Evolutionary conservation across 495 filamentous ascomycete genomes (phyloP), one percentile per base, ranked within the genome.

Genomic region (Tuber borchii): DNA sequence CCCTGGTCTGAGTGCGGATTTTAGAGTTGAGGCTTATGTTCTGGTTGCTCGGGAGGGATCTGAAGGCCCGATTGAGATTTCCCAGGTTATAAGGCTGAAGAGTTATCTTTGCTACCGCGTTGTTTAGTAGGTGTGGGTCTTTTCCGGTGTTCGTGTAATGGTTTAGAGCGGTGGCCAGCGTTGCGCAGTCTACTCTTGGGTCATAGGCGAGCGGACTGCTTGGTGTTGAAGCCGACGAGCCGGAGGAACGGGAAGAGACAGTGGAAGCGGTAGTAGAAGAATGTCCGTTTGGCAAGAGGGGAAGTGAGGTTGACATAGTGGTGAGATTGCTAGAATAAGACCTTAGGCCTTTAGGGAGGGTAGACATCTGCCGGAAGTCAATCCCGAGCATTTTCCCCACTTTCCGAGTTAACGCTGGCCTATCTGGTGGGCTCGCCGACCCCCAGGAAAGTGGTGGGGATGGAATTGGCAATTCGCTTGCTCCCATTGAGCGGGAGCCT

Each of bases 351-450:
- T 31, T 70, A 16, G 14, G 19, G 40, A 51, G 76, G 12, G 56
- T 72, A 22, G 73, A 65, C 10, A 42, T 77, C 45, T 42, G 70
- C 48, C 14, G 70, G 22, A 68, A 14, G 45, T 78, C 75, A 37
- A 81, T 80, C 44, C 79, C 79, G n/a, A 80, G 73, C 39, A 78
- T 80, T 72, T 70, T 80, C 22, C 75, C 75, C 20, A 68, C 75
- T 48, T 80, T 81, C 34, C 71, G 73, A n/a, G 43, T 65, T 77
- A 78, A 48, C 22, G 45, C 45, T 42, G 77, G 77, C 10, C 71
- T 65, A 71, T 69, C 71, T 48, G 75, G 42, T 31, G 75, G 48
- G 70, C 45, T 61, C 42, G 40, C n/a, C n/a, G 71, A 16, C 48
- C 45, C 37, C 20, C 69, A 43, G 42, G 45, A 22, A 46, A 34